phyloP scores from a whole-genome alignment of 148 eudicot species.

The Vaccinium corymbosum region DNA sequence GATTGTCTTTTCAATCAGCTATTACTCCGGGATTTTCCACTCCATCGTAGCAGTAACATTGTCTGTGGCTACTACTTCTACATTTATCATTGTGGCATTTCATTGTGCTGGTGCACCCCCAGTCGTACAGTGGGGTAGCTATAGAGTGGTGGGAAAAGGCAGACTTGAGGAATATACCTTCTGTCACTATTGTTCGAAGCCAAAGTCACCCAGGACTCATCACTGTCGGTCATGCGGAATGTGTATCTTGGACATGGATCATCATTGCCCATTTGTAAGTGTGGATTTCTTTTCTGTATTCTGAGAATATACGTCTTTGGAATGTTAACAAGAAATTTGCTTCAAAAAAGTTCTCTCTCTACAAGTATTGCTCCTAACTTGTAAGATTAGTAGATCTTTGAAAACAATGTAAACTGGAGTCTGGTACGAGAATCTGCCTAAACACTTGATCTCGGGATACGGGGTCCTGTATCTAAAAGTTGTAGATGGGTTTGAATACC shows the following conservation, averaged over 20 bases:
- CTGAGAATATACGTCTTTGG: not conserved
- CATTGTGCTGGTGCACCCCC: slow-evolving; percentile 71
- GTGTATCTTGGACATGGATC: slow-evolving; percentile 97
- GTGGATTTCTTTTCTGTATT: not conserved
- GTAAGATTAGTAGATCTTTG: not conserved
- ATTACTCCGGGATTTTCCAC: slow-evolving; percentile 51
- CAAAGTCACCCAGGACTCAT: slow-evolving; percentile 86
- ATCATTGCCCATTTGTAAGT: slow-evolving; percentile 99
- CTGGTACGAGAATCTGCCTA: not conserved
- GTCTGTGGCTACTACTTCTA: slow-evolving; percentile 54
- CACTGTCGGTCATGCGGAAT: slow-evolving; percentile 90
- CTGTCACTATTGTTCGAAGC: slow-evolving; percentile 78
- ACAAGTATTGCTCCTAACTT: not conserved
- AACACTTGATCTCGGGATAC: not conserved
- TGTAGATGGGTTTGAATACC: not conserved
- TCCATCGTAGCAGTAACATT: slow-evolving; percentile 41
- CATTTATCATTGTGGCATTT: slow-evolving; percentile 67
- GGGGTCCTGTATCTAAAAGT: not conserved
- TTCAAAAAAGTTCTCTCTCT: not conserved
- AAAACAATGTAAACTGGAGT: not conserved
- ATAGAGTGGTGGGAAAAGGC: slow-evolving; percentile 72
- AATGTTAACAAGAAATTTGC: not conserved
- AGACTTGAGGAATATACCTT: slow-evolving; percentile 72
- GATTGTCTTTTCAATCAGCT: slow-evolving; percentile 62
- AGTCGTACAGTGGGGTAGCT: slow-evolving; percentile 73